These are phyloP conservation scores for Trichosporon asahii DNA, from an alignment of 1,284 basidiomycete genomes.

Conservation along the genomic window DNA sequence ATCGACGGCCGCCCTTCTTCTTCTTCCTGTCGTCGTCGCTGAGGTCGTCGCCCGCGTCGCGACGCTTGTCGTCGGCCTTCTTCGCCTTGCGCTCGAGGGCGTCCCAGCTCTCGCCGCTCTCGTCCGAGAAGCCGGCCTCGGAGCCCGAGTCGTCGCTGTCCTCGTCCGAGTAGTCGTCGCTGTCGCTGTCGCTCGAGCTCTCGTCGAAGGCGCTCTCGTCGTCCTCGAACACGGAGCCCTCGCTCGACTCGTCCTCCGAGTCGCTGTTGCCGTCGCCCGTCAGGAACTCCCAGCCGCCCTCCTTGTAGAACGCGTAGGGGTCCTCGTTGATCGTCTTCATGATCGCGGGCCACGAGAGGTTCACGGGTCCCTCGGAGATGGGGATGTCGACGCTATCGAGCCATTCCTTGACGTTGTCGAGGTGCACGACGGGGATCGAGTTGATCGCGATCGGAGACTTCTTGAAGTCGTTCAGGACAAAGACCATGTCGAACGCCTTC, in stretches of 20 bases:
- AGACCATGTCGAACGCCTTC: slow-evolving; percentile 95
- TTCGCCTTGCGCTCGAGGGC: slow-evolving; percentile 87
- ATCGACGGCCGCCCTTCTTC: slow-evolving; percentile 37
- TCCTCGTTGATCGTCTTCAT: slow-evolving; percentile 97
- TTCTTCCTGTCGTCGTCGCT: slow-evolving; percentile 40
- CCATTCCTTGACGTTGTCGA: slow-evolving; percentile 98
- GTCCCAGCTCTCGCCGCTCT: slow-evolving; percentile 87
- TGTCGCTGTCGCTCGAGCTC: slow-evolving; percentile 52
- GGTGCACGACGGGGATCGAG: slow-evolving; percentile 81
- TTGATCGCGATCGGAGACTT: slow-evolving; percentile 90
- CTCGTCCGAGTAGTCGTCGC: slow-evolving; percentile 56
- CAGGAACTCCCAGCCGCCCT: slow-evolving; percentile 93
- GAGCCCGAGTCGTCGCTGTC: slow-evolving; percentile 56
- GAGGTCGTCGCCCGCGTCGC: slow-evolving; percentile 30
- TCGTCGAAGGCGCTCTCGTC: slow-evolving; percentile 49
- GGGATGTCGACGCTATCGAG: slow-evolving; percentile 96
- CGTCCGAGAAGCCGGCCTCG: slow-evolving; percentile 37
- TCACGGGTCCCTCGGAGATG: slow-evolving; percentile 92
- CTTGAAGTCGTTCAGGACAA: slow-evolving; percentile 95
- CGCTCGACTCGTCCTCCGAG: slow-evolving; percentile 65
- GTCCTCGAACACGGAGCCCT: slow-evolving; percentile 71
- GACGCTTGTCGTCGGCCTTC: slow-evolving; percentile 40
- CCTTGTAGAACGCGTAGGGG: slow-evolving; percentile 92
- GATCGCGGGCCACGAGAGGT: slow-evolving; percentile 96
- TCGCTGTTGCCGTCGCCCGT: slow-evolving; percentile 64